A percentile compares a stretch with the other conserved stretches of the same genome.
These are phyloP conservation scores for Talaromyces borbonicus DNA, from an alignment of 495 filamentous ascomycete genomes.

Conservation along the genomic window DNA sequence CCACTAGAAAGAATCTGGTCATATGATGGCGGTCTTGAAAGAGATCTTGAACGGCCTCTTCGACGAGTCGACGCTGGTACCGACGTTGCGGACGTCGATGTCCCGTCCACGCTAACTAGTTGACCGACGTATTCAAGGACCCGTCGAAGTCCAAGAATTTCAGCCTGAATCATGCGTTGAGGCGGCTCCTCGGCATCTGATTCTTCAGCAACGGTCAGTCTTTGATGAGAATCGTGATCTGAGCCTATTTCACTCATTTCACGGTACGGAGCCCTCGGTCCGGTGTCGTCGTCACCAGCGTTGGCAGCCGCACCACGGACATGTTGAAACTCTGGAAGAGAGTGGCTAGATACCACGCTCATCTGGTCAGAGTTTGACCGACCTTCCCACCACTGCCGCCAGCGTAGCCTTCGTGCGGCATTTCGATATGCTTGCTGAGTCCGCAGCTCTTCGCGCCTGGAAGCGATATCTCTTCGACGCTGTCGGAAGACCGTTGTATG, in stretches of 20 bases:
- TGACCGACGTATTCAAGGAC: slow-evolving; percentile 19
- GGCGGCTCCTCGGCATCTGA: slow-evolving; percentile 17
- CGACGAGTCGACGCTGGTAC: background rate
- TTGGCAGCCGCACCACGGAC: background rate
- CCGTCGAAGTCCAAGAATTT: slow-evolving; percentile 15
- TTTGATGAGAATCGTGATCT: slow-evolving; percentile 29
- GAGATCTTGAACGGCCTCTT: background rate
- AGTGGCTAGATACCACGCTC: slow-evolving; percentile 11
- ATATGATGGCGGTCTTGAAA: slow-evolving; percentile 2
- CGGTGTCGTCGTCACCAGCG: background rate
- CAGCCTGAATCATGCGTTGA: slow-evolving; percentile 12
- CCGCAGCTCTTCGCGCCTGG: slow-evolving; percentile 30
- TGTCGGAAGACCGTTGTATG: slow-evolving; percentile 15
- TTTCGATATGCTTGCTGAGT: slow-evolving; percentile 27
- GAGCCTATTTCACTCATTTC: slow-evolving; percentile 27
- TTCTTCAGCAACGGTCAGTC: background rate
- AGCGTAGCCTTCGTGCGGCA: slow-evolving; percentile 28
- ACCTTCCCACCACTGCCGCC: slow-evolving; percentile 25
- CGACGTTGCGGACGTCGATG: background rate
- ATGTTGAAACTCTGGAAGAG: slow-evolving; percentile 9
- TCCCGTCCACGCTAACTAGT: slow-evolving; percentile 10
- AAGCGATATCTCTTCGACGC: slow-evolving; percentile 24
- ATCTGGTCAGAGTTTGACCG: slow-evolving; percentile 6
- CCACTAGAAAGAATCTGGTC: background rate
- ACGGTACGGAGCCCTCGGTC: slow-evolving; percentile 12